phyloP scores from a whole-genome alignment of 306 rosid species.

The Cicer judaicum region DNA sequence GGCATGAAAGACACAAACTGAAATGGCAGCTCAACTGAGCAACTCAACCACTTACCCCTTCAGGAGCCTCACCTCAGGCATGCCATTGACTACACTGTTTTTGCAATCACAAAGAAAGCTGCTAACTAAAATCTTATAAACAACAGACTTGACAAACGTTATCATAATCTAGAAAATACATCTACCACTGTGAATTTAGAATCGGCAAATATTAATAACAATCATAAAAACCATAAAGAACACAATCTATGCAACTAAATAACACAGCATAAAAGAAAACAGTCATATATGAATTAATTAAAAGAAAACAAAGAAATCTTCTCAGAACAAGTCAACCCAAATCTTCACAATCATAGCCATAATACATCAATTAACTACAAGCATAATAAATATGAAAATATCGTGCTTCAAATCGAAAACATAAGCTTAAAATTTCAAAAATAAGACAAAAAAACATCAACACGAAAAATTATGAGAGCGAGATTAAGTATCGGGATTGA shows the following conservation, averaged over 20 bases:
- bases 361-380: neutral
- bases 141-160: neutral
- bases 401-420: neutral
- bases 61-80: neutral
- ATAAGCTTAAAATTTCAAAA: neutral
- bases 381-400: neutral
- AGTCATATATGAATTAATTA: neutral
- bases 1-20: neutral
- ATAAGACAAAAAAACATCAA: neutral
- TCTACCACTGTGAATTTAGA: neutral
- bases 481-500: no score
- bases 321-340: neutral
- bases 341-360: neutral
- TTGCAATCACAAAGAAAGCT: slow-evolving; percentile 16
- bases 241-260: neutral
- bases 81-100: slow-evolving; percentile 6
- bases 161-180: neutral
- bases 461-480: no score
- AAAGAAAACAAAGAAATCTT: neutral
- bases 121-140: neutral
- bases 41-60: slow-evolving; percentile 2
- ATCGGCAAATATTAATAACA: neutral
- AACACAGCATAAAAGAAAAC: neutral
- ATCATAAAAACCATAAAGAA: neutral
- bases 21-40: neutral